These are phyloP conservation scores for Vitis hybrid DNA, from an alignment of 177 flowering plant species.

Conservation along the genomic window DNA sequence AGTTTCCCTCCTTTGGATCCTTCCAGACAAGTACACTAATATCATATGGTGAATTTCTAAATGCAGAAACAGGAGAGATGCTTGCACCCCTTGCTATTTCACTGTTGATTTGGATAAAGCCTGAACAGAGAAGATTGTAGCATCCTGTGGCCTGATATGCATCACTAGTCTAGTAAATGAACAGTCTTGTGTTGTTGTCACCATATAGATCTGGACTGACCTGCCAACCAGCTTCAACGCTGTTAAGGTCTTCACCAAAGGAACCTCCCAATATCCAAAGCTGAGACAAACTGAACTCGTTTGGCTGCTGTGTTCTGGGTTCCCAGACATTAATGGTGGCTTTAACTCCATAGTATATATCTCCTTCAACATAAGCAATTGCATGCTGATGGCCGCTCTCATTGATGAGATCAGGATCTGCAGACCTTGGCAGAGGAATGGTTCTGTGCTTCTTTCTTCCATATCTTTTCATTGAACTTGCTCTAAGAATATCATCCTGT, in stretches of 20 bases:
- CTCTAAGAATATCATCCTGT: conserved; percentile 78
- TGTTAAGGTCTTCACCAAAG: conserved; percentile 92
- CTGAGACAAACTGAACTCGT: conserved; percentile 96
- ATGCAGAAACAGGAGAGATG: conserved; percentile 86
- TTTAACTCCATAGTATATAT: conserved; percentile 83
- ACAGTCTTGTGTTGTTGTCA: conserved; percentile 91
- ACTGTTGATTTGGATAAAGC: conserved; percentile 89
- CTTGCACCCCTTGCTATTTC: conserved; percentile 98
- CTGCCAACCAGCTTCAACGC: conserved; percentile 99
- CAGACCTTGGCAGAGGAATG: conserved; percentile 78
- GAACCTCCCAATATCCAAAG: conserved; percentile 91
- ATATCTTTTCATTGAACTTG: conserved; percentile 88
- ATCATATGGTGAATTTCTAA: conserved; percentile 74
- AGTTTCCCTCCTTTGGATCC: conserved; percentile 89
- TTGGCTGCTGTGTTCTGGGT: conserved; percentile 78
- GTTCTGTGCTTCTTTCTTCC: conserved; percentile 81
- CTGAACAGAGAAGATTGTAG: conserved; percentile 93
- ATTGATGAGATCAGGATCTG: conserved; percentile 75
- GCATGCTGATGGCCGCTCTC: conserved; percentile 94
- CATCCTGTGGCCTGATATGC: conserved; percentile 95
- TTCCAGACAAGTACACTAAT: conserved; percentile 93
- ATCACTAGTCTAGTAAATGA: conserved; percentile 99
- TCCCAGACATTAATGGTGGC: conserved; percentile 97
- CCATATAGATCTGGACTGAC: conserved; percentile 97
- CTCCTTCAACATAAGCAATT: conserved; percentile 89